Evolutionary conservation across 2,329 filamentous ascomycete species (phyloP).

Genomic region (Calycina marina): DNA sequence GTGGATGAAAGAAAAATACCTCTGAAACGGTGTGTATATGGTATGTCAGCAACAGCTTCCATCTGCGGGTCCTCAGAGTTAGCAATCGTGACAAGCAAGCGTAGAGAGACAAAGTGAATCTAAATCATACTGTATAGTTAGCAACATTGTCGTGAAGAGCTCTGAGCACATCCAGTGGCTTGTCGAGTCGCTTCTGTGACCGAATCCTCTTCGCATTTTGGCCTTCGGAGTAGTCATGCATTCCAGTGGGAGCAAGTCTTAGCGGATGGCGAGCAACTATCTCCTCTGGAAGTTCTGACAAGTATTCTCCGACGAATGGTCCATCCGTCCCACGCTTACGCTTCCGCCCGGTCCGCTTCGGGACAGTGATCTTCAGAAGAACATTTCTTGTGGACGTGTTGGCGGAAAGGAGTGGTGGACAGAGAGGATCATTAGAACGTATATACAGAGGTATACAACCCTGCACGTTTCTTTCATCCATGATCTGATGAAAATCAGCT

Average conservation of each 20-base stretch:
- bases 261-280: too few species aligned
- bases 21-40: constrained; percentile 75
- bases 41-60: constrained; percentile 59
- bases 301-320: constrained; percentile 40
- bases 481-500: too few species aligned
- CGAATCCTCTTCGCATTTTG: constrained; percentile 17
- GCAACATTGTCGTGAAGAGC: constrained; percentile 57
- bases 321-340: constrained; percentile 64
- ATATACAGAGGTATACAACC: constrained; percentile 54
- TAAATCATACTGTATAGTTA: constrained; percentile 47
- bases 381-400: constrained; percentile 68
- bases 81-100: background rate
- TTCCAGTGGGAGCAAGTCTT: background rate
- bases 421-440: constrained; percentile 64
- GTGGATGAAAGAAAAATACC: constrained; percentile 27
- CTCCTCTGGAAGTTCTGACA: too few species aligned
- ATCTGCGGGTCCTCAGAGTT: background rate
- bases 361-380: constrained; percentile 73
- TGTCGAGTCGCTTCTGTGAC: constrained; percentile 34
- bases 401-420: constrained; percentile 64
- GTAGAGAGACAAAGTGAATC: too few species aligned
- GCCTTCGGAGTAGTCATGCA: background rate
- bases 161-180: constrained; percentile 39
- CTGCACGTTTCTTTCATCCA: constrained; percentile 29
- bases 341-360: constrained; percentile 74